Conservation (phyloP, 139 green algal species). For the Yamagishiella unicocca region DNA sequence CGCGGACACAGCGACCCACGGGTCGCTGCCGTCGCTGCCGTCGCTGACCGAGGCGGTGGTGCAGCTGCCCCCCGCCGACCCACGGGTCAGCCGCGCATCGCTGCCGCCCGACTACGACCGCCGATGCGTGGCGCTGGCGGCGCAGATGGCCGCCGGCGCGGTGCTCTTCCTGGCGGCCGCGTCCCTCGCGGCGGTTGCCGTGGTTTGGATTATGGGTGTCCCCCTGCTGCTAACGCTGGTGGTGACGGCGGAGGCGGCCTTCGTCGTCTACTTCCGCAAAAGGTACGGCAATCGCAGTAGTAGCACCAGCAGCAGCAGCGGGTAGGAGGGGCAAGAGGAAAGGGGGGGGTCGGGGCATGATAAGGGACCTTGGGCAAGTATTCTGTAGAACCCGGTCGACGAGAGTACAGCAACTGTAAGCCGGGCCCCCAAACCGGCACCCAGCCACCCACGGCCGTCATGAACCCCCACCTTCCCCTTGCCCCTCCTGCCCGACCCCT, state of each 20-base stretch:
- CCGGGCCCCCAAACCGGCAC: too few species aligned
- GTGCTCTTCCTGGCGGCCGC: not conserved
- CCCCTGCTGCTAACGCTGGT: not conserved
- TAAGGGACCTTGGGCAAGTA: too few species aligned
- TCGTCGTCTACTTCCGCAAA: not conserved
- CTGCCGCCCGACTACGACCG: slow-evolving; percentile 22
- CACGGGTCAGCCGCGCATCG: not conserved
- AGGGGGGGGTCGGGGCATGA: too few species aligned
- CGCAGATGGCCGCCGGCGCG: not conserved
- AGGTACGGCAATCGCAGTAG: not conserved
- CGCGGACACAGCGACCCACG: not conserved
- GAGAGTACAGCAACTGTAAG: too few species aligned
- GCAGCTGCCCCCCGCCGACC: slow-evolving; percentile 18
- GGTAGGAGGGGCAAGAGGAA: too few species aligned
- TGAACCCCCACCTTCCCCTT: too few species aligned
- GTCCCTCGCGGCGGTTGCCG: not conserved
- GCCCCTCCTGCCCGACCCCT: too few species aligned
- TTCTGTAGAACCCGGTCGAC: too few species aligned
- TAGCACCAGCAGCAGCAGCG: too few species aligned
- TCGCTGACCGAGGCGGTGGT: not conserved
- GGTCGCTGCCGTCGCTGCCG: not conserved
- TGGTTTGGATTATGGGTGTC: not conserved
- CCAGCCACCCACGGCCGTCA: too few species aligned
- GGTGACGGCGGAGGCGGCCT: not conserved
- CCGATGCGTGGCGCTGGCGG: not conserved